Evolutionary conservation across 2,329 filamentous ascomycete genomes (phyloP).

Genomic region (Venturia nashicola): DNA sequence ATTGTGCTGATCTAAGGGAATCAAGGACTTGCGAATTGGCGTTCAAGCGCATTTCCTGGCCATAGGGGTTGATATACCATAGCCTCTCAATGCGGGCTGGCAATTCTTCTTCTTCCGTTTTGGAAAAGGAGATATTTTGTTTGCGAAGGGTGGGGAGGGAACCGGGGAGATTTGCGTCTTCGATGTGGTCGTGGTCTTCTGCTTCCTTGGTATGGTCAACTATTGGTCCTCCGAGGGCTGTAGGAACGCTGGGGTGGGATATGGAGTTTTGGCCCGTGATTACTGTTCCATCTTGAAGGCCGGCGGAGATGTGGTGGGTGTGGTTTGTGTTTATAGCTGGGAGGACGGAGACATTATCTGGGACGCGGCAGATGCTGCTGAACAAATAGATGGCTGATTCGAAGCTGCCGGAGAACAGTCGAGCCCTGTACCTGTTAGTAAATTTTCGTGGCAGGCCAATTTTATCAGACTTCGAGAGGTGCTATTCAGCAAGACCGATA

Average conservation of each 20-base stretch:
- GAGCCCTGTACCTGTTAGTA: slow-evolving; percentile 43
- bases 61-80: slow-evolving; percentile 98
- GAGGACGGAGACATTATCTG: slow-evolving; percentile 62
- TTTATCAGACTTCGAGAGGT: no score
- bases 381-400: slow-evolving; percentile 88
- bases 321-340: slow-evolving; percentile 93
- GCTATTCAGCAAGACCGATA: no score
- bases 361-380: slow-evolving; percentile 75
- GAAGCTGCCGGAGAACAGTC: slow-evolving; percentile 84
- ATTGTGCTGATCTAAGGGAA: slow-evolving; percentile 50
- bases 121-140: slow-evolving; percentile 73
- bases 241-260: slow-evolving; percentile 65
- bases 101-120: slow-evolving; percentile 61
- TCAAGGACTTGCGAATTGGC: slow-evolving; percentile 71
- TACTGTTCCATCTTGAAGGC: slow-evolving; percentile 59
- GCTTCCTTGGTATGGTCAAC: slow-evolving; percentile 23
- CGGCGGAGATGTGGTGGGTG: slow-evolving; percentile 84
- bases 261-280: slow-evolving; percentile 92
- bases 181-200: slow-evolving; percentile 51
- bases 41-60: slow-evolving; percentile 80
- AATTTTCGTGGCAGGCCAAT: background rate
- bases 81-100: slow-evolving; percentile 66
- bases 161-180: slow-evolving; percentile 72
- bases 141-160: slow-evolving; percentile 68
- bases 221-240: slow-evolving; percentile 25